phyloP scores from a whole-genome alignment of 164 flowering plant species.

The Tetrastigma voinierianum region DNA sequence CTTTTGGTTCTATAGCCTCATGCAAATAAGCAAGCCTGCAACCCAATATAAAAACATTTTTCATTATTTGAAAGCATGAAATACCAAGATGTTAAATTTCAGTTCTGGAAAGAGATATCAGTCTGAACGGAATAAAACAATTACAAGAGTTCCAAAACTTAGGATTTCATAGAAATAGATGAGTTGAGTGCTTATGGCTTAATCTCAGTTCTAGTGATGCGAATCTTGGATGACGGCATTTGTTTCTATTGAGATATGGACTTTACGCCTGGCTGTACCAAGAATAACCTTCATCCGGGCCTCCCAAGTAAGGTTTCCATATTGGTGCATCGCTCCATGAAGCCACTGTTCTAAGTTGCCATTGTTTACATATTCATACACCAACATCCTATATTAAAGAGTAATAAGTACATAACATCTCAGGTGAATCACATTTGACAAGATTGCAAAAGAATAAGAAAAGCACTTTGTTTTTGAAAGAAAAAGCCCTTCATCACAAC shows the following conservation, averaged over 20 bases:
- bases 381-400: constrained; percentile 46
- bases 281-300: constrained; percentile 71
- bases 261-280: constrained; percentile 86
- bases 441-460: neutral
- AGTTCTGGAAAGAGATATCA: neutral
- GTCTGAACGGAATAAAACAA: neutral
- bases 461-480: neutral
- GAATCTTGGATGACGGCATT: neutral
- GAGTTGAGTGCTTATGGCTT: neutral
- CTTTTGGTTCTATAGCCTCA: constrained; percentile 80
- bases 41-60: constrained; percentile 6
- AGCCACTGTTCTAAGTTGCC: constrained; percentile 83
- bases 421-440: neutral
- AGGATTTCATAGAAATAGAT: neutral
- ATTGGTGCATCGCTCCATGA: constrained; percentile 67
- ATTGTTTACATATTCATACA: constrained; percentile 73
- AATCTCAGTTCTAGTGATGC: neutral
- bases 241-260: constrained; percentile 13
- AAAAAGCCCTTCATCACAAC: neutral
- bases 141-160: neutral
- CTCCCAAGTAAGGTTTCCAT: constrained; percentile 65
- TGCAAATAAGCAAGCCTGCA: constrained; percentile 78
- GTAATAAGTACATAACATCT: neutral
- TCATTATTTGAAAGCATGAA: neutral
- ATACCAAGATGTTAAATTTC: neutral